phyloP scores from a whole-genome alignment of 768 basidiomycete genomes.

The Favolaschia claudopus region DNA sequence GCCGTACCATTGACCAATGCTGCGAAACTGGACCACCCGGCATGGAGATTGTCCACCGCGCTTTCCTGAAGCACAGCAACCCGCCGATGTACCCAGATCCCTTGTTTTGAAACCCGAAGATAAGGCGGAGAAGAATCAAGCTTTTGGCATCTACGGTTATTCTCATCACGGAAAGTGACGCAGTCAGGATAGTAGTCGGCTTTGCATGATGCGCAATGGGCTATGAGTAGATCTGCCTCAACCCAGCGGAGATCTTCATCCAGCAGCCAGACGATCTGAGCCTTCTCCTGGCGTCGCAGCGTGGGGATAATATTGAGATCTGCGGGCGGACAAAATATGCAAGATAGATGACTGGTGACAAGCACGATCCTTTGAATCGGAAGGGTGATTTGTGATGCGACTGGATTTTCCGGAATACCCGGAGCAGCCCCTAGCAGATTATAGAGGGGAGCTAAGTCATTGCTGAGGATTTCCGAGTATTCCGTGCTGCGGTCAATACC shows the following conservation, averaged over 20 bases:
- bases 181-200: conserved; percentile 1
- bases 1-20: conserved; percentile 26
- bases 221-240: background rate
- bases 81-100: conserved; percentile 22
- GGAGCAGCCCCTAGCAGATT: too few species aligned
- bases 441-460: too few species aligned
- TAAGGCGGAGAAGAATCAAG: conserved; percentile 23
- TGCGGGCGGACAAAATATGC: background rate
- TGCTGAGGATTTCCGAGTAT: too few species aligned
- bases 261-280: background rate
- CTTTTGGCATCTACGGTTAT: background rate
- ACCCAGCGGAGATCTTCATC: background rate
- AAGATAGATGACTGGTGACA: background rate
- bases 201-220: background rate
- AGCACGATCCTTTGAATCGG: background rate
- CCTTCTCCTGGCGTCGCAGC: background rate
- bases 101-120: conserved; percentile 26
- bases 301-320: background rate
- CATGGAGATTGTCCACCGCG: conserved; percentile 21
- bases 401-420: too few species aligned
- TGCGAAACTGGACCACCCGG: conserved; percentile 31
- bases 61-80: conserved; percentile 27
- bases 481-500: too few species aligned
- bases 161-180: background rate
- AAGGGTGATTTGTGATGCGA: too few species aligned